Base-by-base conservation (phyloP, 176 grass and related monocot species). In the Triticum dicoccoides region DNA sequence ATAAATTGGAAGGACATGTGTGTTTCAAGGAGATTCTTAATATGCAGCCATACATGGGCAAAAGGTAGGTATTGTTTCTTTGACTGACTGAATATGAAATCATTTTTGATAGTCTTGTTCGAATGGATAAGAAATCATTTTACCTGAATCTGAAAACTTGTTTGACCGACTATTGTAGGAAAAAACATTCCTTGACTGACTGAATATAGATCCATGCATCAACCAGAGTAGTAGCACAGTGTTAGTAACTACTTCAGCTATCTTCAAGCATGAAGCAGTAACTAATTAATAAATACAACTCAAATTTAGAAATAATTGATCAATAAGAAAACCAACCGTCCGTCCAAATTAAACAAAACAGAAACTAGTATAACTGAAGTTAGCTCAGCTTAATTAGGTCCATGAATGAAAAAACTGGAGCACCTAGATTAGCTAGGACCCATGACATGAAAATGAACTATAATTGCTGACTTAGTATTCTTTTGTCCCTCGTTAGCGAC, bases 1-100 rank as follows among this genome's bases (percentile, higher is more conserved):
- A 69, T 73, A 97, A 97, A 83, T 59, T 95, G 85, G 91, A 87
- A 75, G 92, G 92, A 10, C 90, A 95, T 85, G 92, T 97, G 45
- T 59, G 56, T 42, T 95, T 97, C 76, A 88, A 93, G 25, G 95
- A 97, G 87, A 88, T 56, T 39, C 82, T 97, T 72, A 89, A 95
- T 89, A 75, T 97, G 67, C 88, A 44, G 66, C 95, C 89, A 70
- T 97, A 82, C 66, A 81, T 97, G 54, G 90, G 91, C 63, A 69
- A 70, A 34, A 97, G 95, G 95, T 6, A 37, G 35, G 35, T 39
- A 39, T 2, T 39, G 38, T 39, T 39, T 39, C 8, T 9, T 39
- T 38, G 37, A 38, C 37, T 38, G 37, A 38, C 37, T 38, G 37
- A 38, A 38, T 38, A 38, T 38, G 37, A 38, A 39, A 39, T 39